Percentiles rank a stretch among this genome's conserved stretches.
These are phyloP conservation scores for Aspergillus awamori DNA, from an alignment of 2,329 filamentous ascomycete genomes.

Conservation along the genomic window DNA sequence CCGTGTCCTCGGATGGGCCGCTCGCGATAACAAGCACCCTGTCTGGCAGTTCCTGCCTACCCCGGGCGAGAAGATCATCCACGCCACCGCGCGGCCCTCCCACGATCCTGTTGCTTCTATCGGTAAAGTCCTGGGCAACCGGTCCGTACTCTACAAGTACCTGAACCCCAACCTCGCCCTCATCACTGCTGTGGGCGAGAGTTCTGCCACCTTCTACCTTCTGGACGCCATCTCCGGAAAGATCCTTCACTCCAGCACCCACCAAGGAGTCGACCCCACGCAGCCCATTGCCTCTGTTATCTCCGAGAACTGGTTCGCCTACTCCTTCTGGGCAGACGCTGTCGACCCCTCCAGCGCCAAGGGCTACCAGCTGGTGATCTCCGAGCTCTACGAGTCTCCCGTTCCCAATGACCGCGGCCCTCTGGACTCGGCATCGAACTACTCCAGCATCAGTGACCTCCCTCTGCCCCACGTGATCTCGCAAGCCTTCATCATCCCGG, in stretches of 20 bases:
- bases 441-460: constrained; percentile 70
- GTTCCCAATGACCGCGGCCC: constrained; percentile 82
- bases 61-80: constrained; percentile 67
- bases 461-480: constrained; percentile 74
- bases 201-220: constrained; percentile 72
- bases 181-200: constrained; percentile 68
- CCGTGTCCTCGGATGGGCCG: constrained; percentile 48
- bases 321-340: constrained; percentile 70
- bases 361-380: constrained; percentile 82
- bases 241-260: constrained; percentile 70
- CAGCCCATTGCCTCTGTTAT: constrained; percentile 76
- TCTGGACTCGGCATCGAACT: constrained; percentile 69
- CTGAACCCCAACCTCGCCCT: constrained; percentile 84
- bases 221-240: constrained; percentile 85
- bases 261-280: constrained; percentile 72
- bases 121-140: constrained; percentile 86
- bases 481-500: constrained; percentile 78
- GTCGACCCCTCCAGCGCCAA: constrained; percentile 59
- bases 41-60: constrained; percentile 75
- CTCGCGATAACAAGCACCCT: constrained; percentile 43
- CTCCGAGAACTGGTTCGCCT: constrained; percentile 94
- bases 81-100: constrained; percentile 67
- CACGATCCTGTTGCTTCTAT: constrained; percentile 94
- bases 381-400: constrained; percentile 88
- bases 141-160: constrained; percentile 97